These are phyloP conservation scores for Metschnikowia colocasiae DNA, from an alignment of 805 yeast genomes.

Conservation along the genomic window DNA sequence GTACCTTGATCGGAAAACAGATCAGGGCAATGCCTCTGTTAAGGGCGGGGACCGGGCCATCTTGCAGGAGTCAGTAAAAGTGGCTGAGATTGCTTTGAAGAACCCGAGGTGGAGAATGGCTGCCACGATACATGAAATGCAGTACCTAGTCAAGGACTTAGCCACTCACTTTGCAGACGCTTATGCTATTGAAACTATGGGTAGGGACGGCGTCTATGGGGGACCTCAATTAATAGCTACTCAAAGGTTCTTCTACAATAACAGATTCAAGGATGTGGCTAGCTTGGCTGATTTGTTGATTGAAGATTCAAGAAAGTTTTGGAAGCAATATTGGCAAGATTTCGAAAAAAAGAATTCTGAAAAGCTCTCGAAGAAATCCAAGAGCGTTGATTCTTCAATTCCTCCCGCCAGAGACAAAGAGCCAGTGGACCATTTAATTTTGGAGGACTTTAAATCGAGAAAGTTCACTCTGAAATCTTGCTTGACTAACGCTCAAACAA, in stretches of 20 bases:
- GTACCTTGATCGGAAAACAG: slow-evolving; percentile 37
- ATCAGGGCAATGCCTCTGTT: slow-evolving; percentile 25
- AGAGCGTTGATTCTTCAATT: slow-evolving; percentile 15
- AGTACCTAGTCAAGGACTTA: slow-evolving; percentile 46
- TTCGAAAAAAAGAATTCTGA: slow-evolving; percentile 34
- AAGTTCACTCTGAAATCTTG: background rate
- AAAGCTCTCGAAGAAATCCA: slow-evolving; percentile 33
- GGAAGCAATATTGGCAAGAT: slow-evolving; percentile 53
- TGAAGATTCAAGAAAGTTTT: slow-evolving; percentile 41
- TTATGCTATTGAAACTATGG: slow-evolving; percentile 41
- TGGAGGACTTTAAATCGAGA: background rate
- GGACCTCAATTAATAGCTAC: slow-evolving; percentile 53
- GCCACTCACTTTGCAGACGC: slow-evolving; percentile 38
- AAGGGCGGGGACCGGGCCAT: slow-evolving; percentile 36
- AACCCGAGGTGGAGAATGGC: slow-evolving; percentile 57
- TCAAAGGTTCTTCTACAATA: slow-evolving; percentile 52
- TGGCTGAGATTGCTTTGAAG: slow-evolving; percentile 46
- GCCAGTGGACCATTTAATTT: background rate
- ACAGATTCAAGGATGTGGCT: slow-evolving; percentile 39
- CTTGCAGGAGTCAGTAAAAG: slow-evolving; percentile 41
- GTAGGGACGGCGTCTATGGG: slow-evolving; percentile 46
- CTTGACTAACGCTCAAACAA: background rate
- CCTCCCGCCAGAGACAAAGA: background rate
- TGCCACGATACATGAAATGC: slow-evolving; percentile 64
- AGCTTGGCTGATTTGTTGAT: slow-evolving; percentile 30